Base-by-base conservation (phyloP, 495 filamentous ascomycete species). In the Chaetomium tenue region DNA sequence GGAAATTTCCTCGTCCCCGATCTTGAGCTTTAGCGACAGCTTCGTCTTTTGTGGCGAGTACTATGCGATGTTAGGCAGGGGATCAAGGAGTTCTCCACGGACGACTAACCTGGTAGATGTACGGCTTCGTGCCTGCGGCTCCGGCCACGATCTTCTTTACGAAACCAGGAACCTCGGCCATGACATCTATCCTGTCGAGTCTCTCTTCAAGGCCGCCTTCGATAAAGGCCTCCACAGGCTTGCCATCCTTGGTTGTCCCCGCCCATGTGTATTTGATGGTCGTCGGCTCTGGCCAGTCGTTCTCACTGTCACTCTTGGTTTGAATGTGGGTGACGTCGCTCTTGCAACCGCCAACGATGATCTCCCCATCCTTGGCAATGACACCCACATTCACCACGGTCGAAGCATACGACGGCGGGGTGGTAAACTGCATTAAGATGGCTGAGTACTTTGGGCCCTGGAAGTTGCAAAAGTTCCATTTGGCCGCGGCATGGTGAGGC, bases 101-200 rank as follows among this genome's bases (percentile, higher is more conserved):
- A 13, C 20, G 22, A 71, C 81, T 48, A 71, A 93, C 92, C 85
- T 96, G 93, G 79, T 96, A 98, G 72, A 98, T 97, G 74, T 96
- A 98, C 11, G 94, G 95, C 78, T 90, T 91, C 23, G 94, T 93
- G 65, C 94, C 94, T 3, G 87, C 91, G 48, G 93, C 91, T 50
- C 83, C 87, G 46, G 89, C 90, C 13, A 95, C 91, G 74, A 98
- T 89, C 55, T 83, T 86, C 86, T 98, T 98, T 71, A 98, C 88
- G 70, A 98, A 96, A 33, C 89, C 90, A 4, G 94, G 94, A 56
- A 98, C 89, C 73, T 98, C 91, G 11, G 88, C 91, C 93, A 98
- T 95, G 61, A 98, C 89, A 75, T 98, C 95, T 56, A 98, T 85
- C 65, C 91, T 87, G 75, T 98, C 95, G 33, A 89, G 73, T 52